These are phyloP conservation scores for Melaleuca alternifolia DNA, from an alignment of 345 rosid species.

Conservation along the genomic window DNA sequence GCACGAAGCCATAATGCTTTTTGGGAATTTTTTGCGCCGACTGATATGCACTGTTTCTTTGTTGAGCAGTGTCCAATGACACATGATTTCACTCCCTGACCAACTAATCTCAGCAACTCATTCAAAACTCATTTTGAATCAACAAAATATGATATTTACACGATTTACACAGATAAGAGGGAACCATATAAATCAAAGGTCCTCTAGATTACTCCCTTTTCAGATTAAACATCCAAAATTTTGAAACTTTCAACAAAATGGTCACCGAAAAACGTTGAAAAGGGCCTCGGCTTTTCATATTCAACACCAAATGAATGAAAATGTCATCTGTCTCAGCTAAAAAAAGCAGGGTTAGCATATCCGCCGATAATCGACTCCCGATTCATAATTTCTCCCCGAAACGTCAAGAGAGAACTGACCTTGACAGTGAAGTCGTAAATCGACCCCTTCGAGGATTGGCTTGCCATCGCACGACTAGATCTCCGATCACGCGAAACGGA, in stretches of 20 bases:
- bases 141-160: background rate
- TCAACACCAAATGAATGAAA: background rate
- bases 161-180: background rate
- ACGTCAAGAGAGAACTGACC: slow-evolving; percentile 22
- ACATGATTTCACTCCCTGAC: background rate
- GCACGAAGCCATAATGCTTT: background rate
- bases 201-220: background rate
- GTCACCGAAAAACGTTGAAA: background rate
- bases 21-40: background rate
- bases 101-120: background rate
- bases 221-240: background rate
- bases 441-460: slow-evolving; percentile 40
- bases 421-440: slow-evolving; percentile 78
- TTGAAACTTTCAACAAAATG: background rate
- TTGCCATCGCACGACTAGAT: slow-evolving; percentile 53
- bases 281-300: background rate
- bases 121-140: background rate
- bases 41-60: background rate
- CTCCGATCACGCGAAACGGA: slow-evolving; percentile 12
- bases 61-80: background rate
- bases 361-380: too few species aligned
- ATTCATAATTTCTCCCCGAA: background rate
- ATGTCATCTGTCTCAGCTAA: background rate
- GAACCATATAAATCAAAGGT: background rate
- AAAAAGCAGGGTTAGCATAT: background rate